These are phyloP conservation scores for Podila verticillata DNA, from an alignment of 192 early-diverging fungal genomes.

Conservation along the genomic window DNA sequence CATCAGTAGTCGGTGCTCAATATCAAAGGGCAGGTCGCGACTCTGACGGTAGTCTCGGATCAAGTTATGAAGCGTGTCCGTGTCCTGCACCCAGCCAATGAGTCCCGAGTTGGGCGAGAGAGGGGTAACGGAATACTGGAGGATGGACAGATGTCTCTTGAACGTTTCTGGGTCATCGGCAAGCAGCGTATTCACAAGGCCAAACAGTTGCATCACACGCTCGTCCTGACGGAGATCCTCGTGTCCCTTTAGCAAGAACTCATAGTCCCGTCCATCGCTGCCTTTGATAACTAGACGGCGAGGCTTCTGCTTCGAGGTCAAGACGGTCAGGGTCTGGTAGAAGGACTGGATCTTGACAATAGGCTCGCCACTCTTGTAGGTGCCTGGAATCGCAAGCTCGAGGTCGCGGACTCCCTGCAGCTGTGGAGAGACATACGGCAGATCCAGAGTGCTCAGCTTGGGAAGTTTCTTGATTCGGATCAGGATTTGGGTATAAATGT, in stretches of 20 bases:
- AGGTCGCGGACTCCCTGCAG: constrained; percentile 84
- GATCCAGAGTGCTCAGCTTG: constrained; percentile 75
- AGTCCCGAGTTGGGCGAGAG: constrained; percentile 94
- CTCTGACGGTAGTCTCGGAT: constrained; percentile 87
- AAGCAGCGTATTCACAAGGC: constrained; percentile 92
- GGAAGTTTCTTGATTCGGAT: constrained; percentile 26
- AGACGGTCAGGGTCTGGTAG: constrained; percentile 76
- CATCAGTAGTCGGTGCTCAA: constrained; percentile 86
- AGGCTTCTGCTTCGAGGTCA: constrained; percentile 94
- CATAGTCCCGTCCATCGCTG: constrained; percentile 89
- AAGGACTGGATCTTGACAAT: constrained; percentile 88
- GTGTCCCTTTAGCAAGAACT: constrained; percentile 94
- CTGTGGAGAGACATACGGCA: constrained; percentile 91
- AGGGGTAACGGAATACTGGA: constrained; percentile 88
- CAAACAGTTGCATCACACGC: constrained; percentile 98
- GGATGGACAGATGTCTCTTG: constrained; percentile 88
- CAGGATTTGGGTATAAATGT: constrained; percentile 73
- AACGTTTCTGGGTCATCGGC: constrained; percentile 85
- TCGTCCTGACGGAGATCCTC: constrained; percentile 99
- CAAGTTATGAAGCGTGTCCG: constrained; percentile 86
- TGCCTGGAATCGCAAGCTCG: constrained; percentile 90
- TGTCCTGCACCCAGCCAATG: constrained; percentile 94
- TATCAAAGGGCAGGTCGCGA: constrained; percentile 79
- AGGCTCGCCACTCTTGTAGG: constrained; percentile 85
- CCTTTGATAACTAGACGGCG: constrained; percentile 83